A percentile compares a stretch with the other conserved stretches of the same genome.
phyloP scores from a whole-genome alignment of 2,329 filamentous ascomycete genomes.

The Pyrenophora teres region DNA sequence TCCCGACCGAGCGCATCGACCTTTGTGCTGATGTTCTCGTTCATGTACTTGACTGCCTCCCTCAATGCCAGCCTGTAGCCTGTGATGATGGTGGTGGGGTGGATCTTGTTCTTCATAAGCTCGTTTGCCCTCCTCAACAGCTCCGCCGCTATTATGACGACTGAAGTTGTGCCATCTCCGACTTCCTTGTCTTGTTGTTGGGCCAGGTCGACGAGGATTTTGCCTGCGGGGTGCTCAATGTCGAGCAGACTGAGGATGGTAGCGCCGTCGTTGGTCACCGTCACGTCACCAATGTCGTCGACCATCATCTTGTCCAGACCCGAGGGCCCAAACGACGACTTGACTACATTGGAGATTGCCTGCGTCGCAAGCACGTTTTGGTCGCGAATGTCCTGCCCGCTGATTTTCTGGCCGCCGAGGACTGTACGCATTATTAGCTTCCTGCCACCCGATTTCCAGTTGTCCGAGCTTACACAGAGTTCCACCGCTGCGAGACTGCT shows the following conservation, averaged over 20 bases:
- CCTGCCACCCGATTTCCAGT: background rate
- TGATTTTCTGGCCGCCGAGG: constrained; percentile 96
- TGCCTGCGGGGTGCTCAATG: constrained; percentile 96
- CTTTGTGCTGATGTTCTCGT: constrained; percentile 95
- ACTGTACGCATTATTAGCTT: constrained; percentile 56
- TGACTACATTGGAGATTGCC: constrained; percentile 97
- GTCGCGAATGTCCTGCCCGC: constrained; percentile 92
- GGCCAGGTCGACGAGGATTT: constrained; percentile 95
- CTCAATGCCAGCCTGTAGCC: constrained; percentile 93
- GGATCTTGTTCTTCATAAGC: constrained; percentile 99
- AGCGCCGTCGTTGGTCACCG: constrained; percentile 97
- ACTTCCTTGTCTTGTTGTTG: constrained; percentile 99
- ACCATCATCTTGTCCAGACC: constrained; percentile 99
- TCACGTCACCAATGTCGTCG: constrained; percentile 98
- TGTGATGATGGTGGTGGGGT: constrained; percentile 98
- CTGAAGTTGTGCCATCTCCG: constrained; percentile 96
- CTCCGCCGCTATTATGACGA: constrained; percentile 96
- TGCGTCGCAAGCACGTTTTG: constrained; percentile 97
- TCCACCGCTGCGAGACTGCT: constrained; percentile 88
- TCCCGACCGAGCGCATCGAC: constrained; percentile 90
- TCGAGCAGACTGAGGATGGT: constrained; percentile 95
- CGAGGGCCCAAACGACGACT: constrained; percentile 96
- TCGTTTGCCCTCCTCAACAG: constrained; percentile 93
- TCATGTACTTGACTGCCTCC: constrained; percentile 98
- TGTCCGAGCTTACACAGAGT: constrained; percentile 72